Base-by-base conservation (phyloP, 140 eudicot genomes). In the Bidens hawaiensis region DNA sequence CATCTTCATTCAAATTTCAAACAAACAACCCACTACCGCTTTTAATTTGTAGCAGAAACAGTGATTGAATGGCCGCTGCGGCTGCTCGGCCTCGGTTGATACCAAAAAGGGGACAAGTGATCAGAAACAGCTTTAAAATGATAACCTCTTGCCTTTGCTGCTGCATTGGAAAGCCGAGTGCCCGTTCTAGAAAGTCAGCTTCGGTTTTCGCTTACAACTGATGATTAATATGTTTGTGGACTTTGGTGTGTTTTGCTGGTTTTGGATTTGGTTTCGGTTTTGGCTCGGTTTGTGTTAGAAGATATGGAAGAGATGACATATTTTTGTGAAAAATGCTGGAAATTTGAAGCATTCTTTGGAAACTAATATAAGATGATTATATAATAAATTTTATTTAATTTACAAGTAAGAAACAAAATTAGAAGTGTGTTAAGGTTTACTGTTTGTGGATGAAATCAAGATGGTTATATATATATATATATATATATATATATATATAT, bases 51-150 rank as follows among this genome's bases (percentile, higher is more conserved):
- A n/a, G n/a, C n/a, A n/a, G n/a, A n/a, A n/a, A n/a, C n/a, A n/a
- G n/a, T n/a, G 68, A 36, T 30, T 4, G 36, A 30, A 36, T 36
- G 43, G 2, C 43, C n/a, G 27, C 28, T 45, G 68, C 17, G 10
- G 43, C 40, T 27, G 28, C 52, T 57, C 1, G 23, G 19, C 61
- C 49, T 48, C 61, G 71, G 49, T 22, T 65, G 61, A 65, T 65
- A 49, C 71, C 71, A 14, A 9, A 65, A 65, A 65, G 71, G 50
- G 71, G 71, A 50, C 71, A 50, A 49, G 71, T 65, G 61, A 17
- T 65, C 50, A 22, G 38, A 65, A 49, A 33, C 34, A 65, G 59
- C 60, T 65, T 30, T 36, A 65, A 50, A 65, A 14, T 8, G 36
- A 18, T 65, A n/a, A 18, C 26, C 16, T 31, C 50, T 33, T 65